Percentiles rank a stretch among this genome's conserved stretches.
phyloP scores from a whole-genome alignment of 2,329 filamentous ascomycete species.

The Cordyceps militaris region DNA sequence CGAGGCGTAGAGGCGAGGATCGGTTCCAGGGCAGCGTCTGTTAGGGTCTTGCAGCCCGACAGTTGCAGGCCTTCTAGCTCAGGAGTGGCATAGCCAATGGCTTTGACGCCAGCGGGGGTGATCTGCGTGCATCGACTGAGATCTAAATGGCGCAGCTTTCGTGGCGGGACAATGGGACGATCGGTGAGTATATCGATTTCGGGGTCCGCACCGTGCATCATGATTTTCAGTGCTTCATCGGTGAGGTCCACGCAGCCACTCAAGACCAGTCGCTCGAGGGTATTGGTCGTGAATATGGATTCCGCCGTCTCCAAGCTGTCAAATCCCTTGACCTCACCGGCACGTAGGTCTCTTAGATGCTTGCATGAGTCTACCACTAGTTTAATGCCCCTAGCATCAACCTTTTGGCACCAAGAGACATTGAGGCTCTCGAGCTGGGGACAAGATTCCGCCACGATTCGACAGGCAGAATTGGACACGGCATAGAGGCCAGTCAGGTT shows the following conservation, averaged over 20 bases:
- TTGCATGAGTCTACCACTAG: slow-evolving; percentile 66
- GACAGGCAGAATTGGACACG: slow-evolving; percentile 78
- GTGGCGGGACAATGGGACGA: slow-evolving; percentile 65
- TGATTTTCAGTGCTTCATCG: slow-evolving; percentile 63
- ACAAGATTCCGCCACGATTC: slow-evolving; percentile 75
- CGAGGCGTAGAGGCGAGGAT: slow-evolving; percentile 68
- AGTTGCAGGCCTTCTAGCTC: slow-evolving; percentile 77
- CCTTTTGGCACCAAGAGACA: slow-evolving; percentile 85
- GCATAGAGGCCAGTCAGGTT: slow-evolving; percentile 77
- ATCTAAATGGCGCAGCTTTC: slow-evolving; percentile 77
- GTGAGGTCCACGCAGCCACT: slow-evolving; percentile 72
- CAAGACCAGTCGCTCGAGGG: slow-evolving; percentile 72
- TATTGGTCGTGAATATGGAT: slow-evolving; percentile 72
- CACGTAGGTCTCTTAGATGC: slow-evolving; percentile 70
- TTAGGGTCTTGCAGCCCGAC: slow-evolving; percentile 67
- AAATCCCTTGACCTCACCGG: slow-evolving; percentile 75
- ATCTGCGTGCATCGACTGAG: slow-evolving; percentile 71
- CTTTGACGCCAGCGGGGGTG: slow-evolving; percentile 64
- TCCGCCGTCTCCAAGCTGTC: slow-evolving; percentile 65
- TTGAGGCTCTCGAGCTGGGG: slow-evolving; percentile 77
- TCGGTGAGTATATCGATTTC: slow-evolving; percentile 77
- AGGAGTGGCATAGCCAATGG: slow-evolving; percentile 68
- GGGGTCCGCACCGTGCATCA: slow-evolving; percentile 69
- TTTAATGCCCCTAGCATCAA: slow-evolving; percentile 70
- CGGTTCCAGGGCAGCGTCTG: slow-evolving; percentile 63